phyloP scores from a whole-genome alignment of 1,284 basidiomycete genomes.

The Leccinum huronense region DNA sequence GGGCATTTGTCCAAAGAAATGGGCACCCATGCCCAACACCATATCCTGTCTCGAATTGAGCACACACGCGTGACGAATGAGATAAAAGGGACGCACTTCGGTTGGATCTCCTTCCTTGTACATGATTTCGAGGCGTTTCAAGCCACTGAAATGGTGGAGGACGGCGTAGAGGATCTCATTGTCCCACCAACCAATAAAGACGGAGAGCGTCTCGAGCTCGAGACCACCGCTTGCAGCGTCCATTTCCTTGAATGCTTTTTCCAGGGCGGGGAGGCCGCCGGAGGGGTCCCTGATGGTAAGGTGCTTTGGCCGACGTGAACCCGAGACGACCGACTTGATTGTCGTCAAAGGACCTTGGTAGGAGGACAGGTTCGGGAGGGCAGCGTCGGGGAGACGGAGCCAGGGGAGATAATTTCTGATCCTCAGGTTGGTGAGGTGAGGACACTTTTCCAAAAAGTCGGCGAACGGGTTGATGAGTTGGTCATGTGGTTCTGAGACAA shows the following conservation, averaged over 20 bases:
- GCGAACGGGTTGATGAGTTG: constrained; percentile 28
- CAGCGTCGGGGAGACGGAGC: constrained; percentile 27
- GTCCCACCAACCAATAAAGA: constrained; percentile 32
- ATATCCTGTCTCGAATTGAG: constrained; percentile 20
- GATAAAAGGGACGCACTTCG: constrained; percentile 20
- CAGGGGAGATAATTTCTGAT: constrained; percentile 32
- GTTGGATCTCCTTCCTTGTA: constrained; percentile 33
- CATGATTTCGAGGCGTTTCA: constrained; percentile 30
- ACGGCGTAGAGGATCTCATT: constrained; percentile 33
- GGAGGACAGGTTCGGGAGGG: constrained; percentile 31
- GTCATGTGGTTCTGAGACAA: constrained; percentile 30
- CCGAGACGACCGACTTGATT: constrained; percentile 27
- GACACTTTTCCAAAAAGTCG: constrained; percentile 31
- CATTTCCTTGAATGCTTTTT: constrained; percentile 32
- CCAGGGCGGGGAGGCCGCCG: constrained; percentile 27
- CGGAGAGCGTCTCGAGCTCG: constrained; percentile 28
- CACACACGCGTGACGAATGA: not conserved
- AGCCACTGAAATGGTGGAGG: constrained; percentile 24
- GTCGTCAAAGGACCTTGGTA: constrained; percentile 35
- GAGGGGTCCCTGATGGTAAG: constrained; percentile 29
- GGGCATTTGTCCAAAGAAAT: constrained; percentile 33
- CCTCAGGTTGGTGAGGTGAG: constrained; percentile 20
- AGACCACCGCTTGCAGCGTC: constrained; percentile 16
- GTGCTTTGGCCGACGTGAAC: constrained; percentile 19
- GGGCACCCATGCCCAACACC: constrained; percentile 34